Evolutionary conservation across 208 protist genomes (phyloP).

Genomic region (Naegleria fowleri): DNA sequence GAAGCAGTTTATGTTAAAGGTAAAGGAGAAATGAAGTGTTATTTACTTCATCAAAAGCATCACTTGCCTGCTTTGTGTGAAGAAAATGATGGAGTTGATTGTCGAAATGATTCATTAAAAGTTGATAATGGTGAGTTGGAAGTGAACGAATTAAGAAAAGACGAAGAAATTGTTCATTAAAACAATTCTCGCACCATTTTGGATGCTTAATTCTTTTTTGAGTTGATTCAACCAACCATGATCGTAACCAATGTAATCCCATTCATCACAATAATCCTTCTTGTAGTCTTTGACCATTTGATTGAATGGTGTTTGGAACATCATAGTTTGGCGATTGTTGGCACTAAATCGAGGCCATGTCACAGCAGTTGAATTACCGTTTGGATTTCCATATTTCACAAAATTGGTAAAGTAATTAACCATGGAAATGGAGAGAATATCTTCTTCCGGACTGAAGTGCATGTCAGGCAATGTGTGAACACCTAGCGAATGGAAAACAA

Average conservation of each 20-base stretch:
- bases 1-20: not conserved
- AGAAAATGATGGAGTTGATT: too few relatives aligned
- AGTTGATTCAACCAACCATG: not conserved
- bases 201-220: not conserved
- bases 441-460: not conserved
- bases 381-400: conserved; percentile 16
- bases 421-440: not conserved
- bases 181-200: too few relatives aligned
- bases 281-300: not conserved
- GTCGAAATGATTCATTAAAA: too few relatives aligned
- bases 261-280: not conserved
- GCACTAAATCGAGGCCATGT: not conserved
- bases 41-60: too few relatives aligned
- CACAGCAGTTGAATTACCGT: not conserved
- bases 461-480: not conserved
- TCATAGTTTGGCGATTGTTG: not conserved
- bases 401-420: conserved; percentile 1
- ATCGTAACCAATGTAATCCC: not conserved
- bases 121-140: too few relatives aligned
- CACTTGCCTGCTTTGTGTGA: too few relatives aligned
- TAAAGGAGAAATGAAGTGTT: not conserved
- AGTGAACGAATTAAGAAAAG: too few relatives aligned
- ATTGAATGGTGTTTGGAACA: not conserved
- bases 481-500: not conserved
- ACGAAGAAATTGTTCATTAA: too few relatives aligned